phyloP scores from a whole-genome alignment of 1,284 basidiomycete genomes.

The Mycosarcoma mackinlayi region DNA sequence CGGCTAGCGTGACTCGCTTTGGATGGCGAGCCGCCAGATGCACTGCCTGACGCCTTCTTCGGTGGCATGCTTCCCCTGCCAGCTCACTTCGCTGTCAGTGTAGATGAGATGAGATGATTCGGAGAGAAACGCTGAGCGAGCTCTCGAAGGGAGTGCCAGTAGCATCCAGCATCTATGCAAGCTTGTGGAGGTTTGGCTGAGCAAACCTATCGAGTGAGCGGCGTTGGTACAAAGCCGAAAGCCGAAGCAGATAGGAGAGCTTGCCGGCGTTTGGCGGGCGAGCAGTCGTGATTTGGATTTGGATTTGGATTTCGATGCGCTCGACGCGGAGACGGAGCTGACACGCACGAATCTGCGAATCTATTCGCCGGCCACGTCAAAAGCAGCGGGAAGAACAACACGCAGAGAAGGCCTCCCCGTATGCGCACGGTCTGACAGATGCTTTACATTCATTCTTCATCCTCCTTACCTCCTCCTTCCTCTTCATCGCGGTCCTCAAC shows the following conservation, averaged over 20 bases:
- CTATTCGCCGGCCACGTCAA: too few species aligned
- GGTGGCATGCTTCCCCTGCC: constrained; percentile 44
- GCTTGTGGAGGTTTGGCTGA: constrained; percentile 29
- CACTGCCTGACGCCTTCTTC: constrained; percentile 9
- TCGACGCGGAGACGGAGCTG: too few species aligned
- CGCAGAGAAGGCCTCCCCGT: too few species aligned
- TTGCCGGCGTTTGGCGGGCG: constrained; percentile 23
- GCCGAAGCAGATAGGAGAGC: constrained; percentile 5
- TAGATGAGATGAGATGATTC: neutral
- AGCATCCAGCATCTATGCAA: too few species aligned
- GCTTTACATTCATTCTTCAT: too few species aligned
- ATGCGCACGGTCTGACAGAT: too few species aligned
- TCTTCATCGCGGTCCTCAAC: neutral
- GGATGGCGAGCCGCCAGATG: constrained; percentile 21
- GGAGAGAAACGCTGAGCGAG: too few species aligned
- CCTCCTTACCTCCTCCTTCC: neutral
- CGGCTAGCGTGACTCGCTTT: constrained; percentile 40
- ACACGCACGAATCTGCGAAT: too few species aligned
- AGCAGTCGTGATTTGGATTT: too few species aligned
- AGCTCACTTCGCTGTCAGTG: neutral
- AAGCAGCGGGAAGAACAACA: neutral
- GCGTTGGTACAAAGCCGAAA: constrained; percentile 5
- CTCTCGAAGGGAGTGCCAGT: too few species aligned
- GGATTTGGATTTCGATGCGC: too few species aligned
- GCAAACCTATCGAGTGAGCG: neutral